Evolutionary conservation across 345 rosid genomes (phyloP), one percentile per base, ranked within the genome.

Genomic region (Eucalyptus pumila): DNA sequence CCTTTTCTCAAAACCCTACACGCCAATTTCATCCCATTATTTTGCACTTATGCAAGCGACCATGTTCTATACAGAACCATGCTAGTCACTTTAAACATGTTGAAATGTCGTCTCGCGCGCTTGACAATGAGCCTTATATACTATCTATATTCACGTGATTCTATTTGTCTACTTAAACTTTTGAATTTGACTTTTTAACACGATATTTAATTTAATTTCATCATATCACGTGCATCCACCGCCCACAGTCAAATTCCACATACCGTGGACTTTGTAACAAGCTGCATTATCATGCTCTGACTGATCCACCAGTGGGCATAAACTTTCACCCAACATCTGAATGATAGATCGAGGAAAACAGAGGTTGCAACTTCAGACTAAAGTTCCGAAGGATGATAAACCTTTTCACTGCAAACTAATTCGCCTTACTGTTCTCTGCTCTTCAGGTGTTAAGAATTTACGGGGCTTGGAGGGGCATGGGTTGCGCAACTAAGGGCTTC

Each of bases 291-390:
- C 95, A 81, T 89, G 96, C 90, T 96, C 98, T 90, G 95, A 92
- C 92, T 94, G 94, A 47, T 95, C 96, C 72, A 97, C 99, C 7
- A 94, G 91, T 8, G 96, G 95, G 89, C 95, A 95, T 26, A 97
- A 92, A 89, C 88, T 95, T 89, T 96, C 98, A 9, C 98, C 98
- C 88, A 96, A 93, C 95, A 94, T 91, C 99, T 96, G 88, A 10
- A 12, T 50, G 6, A 56, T 6, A 76, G 21, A 87, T 45, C 26
- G 47, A 51, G 27, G 40, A 48, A 85, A 44, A 49, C 69, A 86
- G 30, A 48, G 54, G 40, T 40, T 2, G 48, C 54, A 27, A 86
- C 62, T 40, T 34, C 45, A n/a, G 54, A 86, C 62, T 10, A 15
- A 26, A 34, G 45, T 26, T n/a, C 44, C 2, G 30, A 19, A 62